Percentiles rank a stretch among this genome's conserved stretches.
Evolutionary conservation across 768 basidiomycete genomes (phyloP).

Genomic region (Harrya chromipes): DNA sequence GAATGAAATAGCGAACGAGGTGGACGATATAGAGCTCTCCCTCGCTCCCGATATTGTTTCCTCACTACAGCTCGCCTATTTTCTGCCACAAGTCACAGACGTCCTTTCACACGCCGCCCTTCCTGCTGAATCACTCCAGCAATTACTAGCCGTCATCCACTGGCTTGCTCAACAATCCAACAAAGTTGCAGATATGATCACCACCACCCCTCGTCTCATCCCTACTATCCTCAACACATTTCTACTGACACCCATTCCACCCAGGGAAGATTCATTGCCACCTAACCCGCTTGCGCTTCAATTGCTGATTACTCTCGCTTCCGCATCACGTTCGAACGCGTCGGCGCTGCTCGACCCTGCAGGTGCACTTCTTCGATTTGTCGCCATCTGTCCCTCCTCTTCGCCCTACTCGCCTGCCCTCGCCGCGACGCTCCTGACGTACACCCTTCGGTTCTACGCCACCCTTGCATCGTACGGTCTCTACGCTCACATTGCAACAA

Average conservation of each 20-base stretch:
- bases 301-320: conserved; percentile 55
- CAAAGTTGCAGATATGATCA: conserved; percentile 47
- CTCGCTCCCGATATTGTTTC: conserved; percentile 19
- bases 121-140: conserved; percentile 47
- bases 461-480: conserved; percentile 76
- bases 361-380: conserved; percentile 70
- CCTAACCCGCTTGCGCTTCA: conserved; percentile 51
- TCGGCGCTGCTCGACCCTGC: conserved; percentile 49
- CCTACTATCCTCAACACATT: conserved; percentile 52
- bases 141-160: conserved; percentile 56
- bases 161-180: conserved; percentile 62
- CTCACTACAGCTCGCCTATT: conserved; percentile 33
- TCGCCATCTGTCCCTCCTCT: conserved; percentile 51
- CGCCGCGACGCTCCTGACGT: conserved; percentile 47
- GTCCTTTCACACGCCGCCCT: conserved; percentile 40
- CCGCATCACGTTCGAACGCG: conserved; percentile 69
- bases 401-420: conserved; percentile 36
- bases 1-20: conserved; percentile 34
- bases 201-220: conserved; percentile 50
- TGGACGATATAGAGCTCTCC: conserved; percentile 45
- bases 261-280: conserved; percentile 24
- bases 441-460: conserved; percentile 62
- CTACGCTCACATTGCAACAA: conserved; percentile 62
- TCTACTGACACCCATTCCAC: conserved; percentile 51
- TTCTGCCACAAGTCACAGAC: conserved; percentile 51